Conservation (phyloP, 805 yeast genomes). For the Metschnikowia picachoensis region DNA sequence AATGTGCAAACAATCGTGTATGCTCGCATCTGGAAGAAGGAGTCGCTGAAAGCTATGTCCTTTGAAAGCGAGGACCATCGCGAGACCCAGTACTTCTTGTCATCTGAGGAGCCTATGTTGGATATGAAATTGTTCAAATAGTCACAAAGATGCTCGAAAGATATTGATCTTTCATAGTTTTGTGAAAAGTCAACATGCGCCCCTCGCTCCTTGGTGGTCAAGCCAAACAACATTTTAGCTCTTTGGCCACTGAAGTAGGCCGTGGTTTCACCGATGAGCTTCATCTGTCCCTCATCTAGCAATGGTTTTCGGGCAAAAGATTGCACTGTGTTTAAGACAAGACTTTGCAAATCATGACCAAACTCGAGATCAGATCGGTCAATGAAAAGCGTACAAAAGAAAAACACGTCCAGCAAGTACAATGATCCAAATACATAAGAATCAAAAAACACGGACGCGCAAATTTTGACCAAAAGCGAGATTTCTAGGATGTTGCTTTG, state of each 20-base stretch:
- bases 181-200: conserved; percentile 32
- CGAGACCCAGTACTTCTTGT: conserved; percentile 53
- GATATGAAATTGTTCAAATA: conserved; percentile 51
- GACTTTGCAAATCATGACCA: conserved; percentile 56
- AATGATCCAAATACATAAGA: conserved; percentile 56
- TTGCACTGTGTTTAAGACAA: conserved; percentile 65
- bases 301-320: conserved; percentile 58
- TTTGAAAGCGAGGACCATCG: conserved; percentile 64
- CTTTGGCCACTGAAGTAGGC: conserved; percentile 55
- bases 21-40: conserved; percentile 65
- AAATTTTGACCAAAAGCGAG: conserved; percentile 58
- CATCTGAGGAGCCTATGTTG: conserved; percentile 43
- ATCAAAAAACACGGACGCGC: conserved; percentile 68
- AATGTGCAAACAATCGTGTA: conserved; percentile 66
- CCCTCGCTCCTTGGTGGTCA: conserved; percentile 48
- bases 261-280: conserved; percentile 45
- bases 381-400: conserved; percentile 59
- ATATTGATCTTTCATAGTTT: conserved; percentile 37
- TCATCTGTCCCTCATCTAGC: conserved; percentile 37
- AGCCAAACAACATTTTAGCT: conserved; percentile 64
- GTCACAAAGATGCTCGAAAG: conserved; percentile 58
- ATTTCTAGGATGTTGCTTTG: conserved; percentile 65
- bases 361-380: conserved; percentile 51
- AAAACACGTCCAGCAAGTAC: conserved; percentile 68
- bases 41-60: conserved; percentile 57